These are phyloP conservation scores for Chrysanthemum seticuspe DNA, from an alignment of 129 eudicot genomes.

Conservation along the genomic window DNA sequence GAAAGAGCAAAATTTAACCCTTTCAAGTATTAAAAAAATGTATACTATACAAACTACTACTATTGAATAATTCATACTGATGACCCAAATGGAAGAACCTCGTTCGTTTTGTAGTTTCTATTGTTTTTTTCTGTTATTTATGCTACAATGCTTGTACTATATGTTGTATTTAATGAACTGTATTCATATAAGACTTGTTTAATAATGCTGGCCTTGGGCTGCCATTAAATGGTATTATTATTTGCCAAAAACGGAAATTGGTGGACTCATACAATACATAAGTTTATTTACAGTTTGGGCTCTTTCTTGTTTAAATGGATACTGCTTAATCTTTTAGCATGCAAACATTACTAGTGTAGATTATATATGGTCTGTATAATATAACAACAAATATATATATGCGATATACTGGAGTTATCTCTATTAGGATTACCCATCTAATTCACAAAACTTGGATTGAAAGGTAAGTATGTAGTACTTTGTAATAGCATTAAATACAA, in stretches of 20 bases:
- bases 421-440: no score
- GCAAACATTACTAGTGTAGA: no score
- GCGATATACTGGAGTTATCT: no score
- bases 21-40: not conserved
- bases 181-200: not conserved
- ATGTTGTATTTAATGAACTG: not conserved
- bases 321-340: not conserved
- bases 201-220: constrained; percentile 8
- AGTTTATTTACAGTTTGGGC: not conserved
- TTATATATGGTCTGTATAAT: no score
- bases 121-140: constrained; percentile 4
- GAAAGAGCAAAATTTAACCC: not conserved
- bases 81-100: constrained; percentile 25
- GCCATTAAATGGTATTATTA: constrained; percentile 4
- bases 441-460: no score
- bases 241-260: not conserved
- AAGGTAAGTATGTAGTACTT: no score
- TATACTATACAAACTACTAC: not conserved
- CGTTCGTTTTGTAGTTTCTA: constrained; percentile 17
- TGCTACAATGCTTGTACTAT: not conserved
- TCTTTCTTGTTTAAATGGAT: not conserved
- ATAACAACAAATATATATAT: no score
- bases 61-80: not conserved
- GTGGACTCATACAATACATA: constrained; percentile 7
- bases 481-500: no score